Conservation (phyloP, 2,329 filamentous ascomycete species). For the Fusarium camptoceras region DNA sequence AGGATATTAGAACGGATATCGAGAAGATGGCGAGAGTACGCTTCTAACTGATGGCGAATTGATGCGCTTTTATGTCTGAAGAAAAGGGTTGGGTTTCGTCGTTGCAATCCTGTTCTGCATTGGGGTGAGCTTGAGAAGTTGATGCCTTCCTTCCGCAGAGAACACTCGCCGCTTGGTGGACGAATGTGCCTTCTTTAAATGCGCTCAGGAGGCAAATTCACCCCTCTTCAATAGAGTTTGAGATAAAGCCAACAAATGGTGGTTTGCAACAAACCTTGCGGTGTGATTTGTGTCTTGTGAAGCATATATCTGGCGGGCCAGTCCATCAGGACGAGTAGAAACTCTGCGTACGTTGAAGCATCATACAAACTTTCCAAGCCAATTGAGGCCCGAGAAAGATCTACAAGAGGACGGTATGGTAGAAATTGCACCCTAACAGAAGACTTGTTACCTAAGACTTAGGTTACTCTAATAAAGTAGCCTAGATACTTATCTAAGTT, state of each 20-base stretch:
- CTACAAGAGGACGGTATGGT: too few species aligned
- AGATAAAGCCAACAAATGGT: too few species aligned
- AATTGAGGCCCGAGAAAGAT: too few species aligned
- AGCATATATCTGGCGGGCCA: too few species aligned
- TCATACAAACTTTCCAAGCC: too few species aligned
- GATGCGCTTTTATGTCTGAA: not conserved
- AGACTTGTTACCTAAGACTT: not conserved
- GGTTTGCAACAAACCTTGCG: too few species aligned
- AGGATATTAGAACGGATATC: slow-evolving; percentile 5
- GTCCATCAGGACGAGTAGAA: too few species aligned
- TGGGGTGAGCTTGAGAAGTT: not conserved
- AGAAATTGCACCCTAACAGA: not conserved
- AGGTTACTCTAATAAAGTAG: not conserved
- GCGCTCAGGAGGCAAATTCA: not conserved
- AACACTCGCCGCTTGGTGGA: not conserved
- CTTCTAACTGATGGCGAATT: not conserved
- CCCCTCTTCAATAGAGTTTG: not conserved
- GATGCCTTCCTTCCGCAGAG: not conserved
- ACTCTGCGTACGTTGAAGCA: too few species aligned
- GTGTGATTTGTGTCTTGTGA: too few species aligned
- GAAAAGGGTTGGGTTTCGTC: not conserved
- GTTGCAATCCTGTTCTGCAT: not conserved
- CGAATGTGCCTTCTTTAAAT: not conserved
- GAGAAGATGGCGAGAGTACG: not conserved
- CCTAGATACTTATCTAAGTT: not conserved